A percentile compares a stretch with the other conserved stretches of the same genome.
Evolutionary conservation across 2,329 filamentous ascomycete genomes (phyloP).

Genomic region (Colletotrichum phormii): DNA sequence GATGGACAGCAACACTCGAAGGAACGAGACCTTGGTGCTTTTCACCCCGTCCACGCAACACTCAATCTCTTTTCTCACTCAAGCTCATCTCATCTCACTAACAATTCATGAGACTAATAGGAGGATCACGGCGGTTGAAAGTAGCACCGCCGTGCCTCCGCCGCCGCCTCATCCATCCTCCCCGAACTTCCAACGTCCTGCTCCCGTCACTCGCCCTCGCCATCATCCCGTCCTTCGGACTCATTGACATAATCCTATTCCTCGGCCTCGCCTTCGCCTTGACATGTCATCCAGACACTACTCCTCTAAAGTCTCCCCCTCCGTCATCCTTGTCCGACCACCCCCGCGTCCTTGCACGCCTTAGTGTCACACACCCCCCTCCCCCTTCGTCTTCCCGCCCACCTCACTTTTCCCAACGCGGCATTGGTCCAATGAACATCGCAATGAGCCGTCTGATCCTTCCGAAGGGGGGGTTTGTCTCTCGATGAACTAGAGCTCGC

Average conservation of each 20-base stretch:
- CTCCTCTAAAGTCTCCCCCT: not conserved
- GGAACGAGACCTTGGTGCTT: not conserved
- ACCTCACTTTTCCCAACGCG: constrained; percentile 13
- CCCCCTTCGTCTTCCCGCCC: not conserved
- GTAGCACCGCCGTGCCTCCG: not conserved
- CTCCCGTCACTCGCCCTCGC: not conserved
- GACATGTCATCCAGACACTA: constrained; percentile 9
- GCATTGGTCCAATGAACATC: constrained; percentile 17
- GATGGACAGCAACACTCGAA: not conserved
- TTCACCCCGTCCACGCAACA: not conserved
- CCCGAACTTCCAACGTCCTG: not conserved
- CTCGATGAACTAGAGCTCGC: not conserved
- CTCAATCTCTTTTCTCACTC: not conserved
- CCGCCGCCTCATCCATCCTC: not conserved
- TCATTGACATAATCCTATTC: not conserved
- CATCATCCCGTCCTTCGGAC: not conserved
- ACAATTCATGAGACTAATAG: not conserved
- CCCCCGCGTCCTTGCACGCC: constrained; percentile 8
- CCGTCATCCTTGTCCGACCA: constrained; percentile 3
- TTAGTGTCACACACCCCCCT: constrained; percentile 1
- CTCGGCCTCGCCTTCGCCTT: not conserved
- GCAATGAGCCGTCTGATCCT: constrained; percentile 30
- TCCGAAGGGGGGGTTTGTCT: not conserved
- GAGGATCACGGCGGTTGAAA: not conserved
- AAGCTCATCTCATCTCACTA: not conserved